phyloP scores from a whole-genome alignment of 768 basidiomycete genomes.

The Amanita pseudoporphyria region DNA sequence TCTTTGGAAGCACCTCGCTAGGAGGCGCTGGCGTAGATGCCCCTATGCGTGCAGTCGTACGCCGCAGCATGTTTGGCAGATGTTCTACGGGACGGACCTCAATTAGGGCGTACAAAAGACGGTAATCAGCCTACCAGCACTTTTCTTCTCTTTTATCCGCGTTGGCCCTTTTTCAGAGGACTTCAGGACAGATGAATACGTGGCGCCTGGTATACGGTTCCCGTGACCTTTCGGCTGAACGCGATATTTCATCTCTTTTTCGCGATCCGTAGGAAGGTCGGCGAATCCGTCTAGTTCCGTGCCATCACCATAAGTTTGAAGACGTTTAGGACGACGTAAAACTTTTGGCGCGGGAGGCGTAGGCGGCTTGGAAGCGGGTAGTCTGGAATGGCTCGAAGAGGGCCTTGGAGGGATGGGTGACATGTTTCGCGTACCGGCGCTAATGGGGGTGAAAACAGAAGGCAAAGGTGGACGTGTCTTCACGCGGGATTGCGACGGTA shows the following conservation, averaged over 20 bases:
- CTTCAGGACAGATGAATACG: conserved; percentile 28
- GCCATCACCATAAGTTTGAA: conserved; percentile 72
- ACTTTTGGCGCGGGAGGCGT: conserved; percentile 48
- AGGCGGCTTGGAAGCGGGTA: conserved; percentile 21
- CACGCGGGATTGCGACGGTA: conserved; percentile 74
- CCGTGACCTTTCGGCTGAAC: conserved; percentile 65
- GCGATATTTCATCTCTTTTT: conserved; percentile 66
- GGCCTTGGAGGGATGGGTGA: conserved; percentile 56
- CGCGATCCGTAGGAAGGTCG: conserved; percentile 79
- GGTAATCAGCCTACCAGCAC: conserved; percentile 17
- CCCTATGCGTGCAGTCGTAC: conserved; percentile 46
- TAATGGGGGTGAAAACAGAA: conserved; percentile 53
- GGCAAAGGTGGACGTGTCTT: conserved; percentile 70
- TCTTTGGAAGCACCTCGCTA: conserved; percentile 31
- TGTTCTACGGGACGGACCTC: conserved; percentile 23
- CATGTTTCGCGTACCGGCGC: conserved; percentile 34
- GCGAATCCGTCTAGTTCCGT: conserved; percentile 86
- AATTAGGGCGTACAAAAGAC: conserved; percentile 11
- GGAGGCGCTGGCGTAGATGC: conserved; percentile 28
- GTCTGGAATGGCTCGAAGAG: conserved; percentile 42
- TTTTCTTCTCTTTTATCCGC: conserved; percentile 41
- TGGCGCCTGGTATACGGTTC: conserved; percentile 51
- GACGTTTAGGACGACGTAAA: conserved; percentile 69
- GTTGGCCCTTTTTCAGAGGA: conserved; percentile 44
- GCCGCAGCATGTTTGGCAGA: conserved; percentile 45